phyloP scores from a whole-genome alignment of 345 rosid genomes.

The Gossypioides kirkii region DNA sequence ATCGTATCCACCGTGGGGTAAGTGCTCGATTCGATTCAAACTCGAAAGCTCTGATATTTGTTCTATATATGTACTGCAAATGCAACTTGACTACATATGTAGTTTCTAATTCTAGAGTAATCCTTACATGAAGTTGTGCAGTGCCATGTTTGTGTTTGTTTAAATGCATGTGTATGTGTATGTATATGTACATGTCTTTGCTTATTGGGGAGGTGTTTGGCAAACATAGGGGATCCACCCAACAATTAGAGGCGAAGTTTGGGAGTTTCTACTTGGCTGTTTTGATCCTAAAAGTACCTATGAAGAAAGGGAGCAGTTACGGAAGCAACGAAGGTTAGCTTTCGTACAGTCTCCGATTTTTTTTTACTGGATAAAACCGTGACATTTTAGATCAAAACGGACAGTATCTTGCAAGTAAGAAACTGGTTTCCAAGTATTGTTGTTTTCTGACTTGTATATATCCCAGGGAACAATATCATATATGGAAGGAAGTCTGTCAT shows the following conservation, averaged over 20 bases:
- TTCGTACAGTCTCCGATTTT: not conserved
- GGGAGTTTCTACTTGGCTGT: conserved; percentile 97
- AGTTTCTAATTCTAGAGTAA: not conserved
- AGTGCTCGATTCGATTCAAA: not conserved
- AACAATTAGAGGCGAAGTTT: conserved; percentile 97
- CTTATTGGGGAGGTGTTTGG: not conserved
- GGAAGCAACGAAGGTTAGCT: conserved; percentile 65
- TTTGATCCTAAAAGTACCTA: conserved; percentile 86
- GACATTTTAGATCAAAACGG: too few species aligned
- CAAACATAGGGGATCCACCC: conserved; percentile 83
- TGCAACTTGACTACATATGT: not conserved
- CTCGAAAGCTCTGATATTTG: too few species aligned
- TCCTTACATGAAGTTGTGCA: conserved; percentile 7
- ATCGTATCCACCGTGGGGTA: conserved; percentile 88
- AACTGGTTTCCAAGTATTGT: not conserved
- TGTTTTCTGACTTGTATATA: conserved; percentile 7
- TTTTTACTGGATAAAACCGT: too few species aligned
- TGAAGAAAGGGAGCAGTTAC: conserved; percentile 78
- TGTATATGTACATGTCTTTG: not conserved
- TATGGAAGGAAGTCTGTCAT: conserved; percentile 77
- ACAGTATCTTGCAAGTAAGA: too few species aligned
- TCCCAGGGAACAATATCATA: conserved; percentile 62
- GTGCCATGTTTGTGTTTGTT: conserved; percentile 14
- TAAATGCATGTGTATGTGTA: not conserved
- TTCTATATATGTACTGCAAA: not conserved